Conservation (phyloP, 1,284 basidiomycete species). For the Athelia sp. region DNA sequence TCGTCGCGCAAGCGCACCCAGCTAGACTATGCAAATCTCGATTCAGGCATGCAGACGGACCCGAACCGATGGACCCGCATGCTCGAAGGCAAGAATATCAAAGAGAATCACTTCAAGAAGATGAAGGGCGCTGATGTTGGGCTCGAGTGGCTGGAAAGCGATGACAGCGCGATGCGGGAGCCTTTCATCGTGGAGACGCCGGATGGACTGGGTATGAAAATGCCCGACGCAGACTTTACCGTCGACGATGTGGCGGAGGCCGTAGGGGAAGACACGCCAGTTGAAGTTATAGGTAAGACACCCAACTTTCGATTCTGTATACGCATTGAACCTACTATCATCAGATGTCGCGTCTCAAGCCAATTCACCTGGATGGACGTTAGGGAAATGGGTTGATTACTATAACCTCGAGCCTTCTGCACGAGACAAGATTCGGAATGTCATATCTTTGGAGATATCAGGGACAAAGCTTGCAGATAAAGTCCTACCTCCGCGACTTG, state of each 20-base stretch:
- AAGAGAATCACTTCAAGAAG: conserved; percentile 55
- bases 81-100: conserved; percentile 60
- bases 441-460: conserved; percentile 85
- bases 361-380: conserved; percentile 78
- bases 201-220: conserved; percentile 81
- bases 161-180: conserved; percentile 67
- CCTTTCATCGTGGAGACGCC: conserved; percentile 72
- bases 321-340: conserved; percentile 4
- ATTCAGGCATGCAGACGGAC: conserved; percentile 58
- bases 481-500: conserved; percentile 80
- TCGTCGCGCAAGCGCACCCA: conserved; percentile 67
- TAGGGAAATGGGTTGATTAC: conserved; percentile 90
- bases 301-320: conserved; percentile 6
- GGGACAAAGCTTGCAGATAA: conserved; percentile 71
- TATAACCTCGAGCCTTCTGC: conserved; percentile 59
- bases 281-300: conserved; percentile 84
- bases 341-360: conserved; percentile 83
- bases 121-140: conserved; percentile 65
- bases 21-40: conserved; percentile 72
- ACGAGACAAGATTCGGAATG: conserved; percentile 84
- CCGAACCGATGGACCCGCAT: conserved; percentile 64
- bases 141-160: conserved; percentile 66
- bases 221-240: conserved; percentile 66
- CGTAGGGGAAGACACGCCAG: conserved; percentile 71
- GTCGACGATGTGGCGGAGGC: conserved; percentile 78